Conservation (phyloP, 2,329 filamentous ascomycete species). For the Hyphodiscus sp. region DNA sequence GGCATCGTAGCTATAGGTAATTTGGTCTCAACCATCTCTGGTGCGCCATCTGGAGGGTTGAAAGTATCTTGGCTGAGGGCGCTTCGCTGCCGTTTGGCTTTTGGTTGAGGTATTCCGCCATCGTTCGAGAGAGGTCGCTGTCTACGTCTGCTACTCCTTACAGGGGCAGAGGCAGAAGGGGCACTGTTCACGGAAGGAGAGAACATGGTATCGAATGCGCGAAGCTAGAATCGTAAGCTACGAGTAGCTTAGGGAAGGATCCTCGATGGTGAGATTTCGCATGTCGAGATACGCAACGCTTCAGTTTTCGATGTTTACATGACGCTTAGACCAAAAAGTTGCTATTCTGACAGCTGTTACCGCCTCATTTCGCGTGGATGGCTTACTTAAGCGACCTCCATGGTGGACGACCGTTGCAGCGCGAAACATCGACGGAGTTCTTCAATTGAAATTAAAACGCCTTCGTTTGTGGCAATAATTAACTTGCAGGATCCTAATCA, state of each 20-base stretch:
- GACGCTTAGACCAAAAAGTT: too few species aligned
- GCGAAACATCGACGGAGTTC: too few species aligned
- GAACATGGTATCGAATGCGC: conserved; percentile 43
- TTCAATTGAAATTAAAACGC: too few species aligned
- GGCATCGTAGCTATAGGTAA: conserved; percentile 38
- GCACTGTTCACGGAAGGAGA: conserved; percentile 46
- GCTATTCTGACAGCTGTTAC: too few species aligned
- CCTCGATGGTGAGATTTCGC: neutral
- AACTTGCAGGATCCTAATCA: too few species aligned
- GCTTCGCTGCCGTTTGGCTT: conserved; percentile 56
- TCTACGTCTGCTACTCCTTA: conserved; percentile 51
- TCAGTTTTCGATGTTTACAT: neutral
- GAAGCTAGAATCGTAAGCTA: neutral
- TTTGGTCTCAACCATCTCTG: conserved; percentile 53
- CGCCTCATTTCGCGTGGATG: neutral
- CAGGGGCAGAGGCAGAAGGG: conserved; percentile 43
- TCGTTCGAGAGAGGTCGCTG: conserved; percentile 54
- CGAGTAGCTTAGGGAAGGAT: neutral
- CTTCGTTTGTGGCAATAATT: too few species aligned
- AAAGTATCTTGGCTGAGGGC: conserved; percentile 52
- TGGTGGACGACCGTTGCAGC: neutral
- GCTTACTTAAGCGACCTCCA: neutral
- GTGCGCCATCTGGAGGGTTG: conserved; percentile 38
- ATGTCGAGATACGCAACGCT: neutral
- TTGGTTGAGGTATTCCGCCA: conserved; percentile 47